These are phyloP conservation scores for Bipolaris oryzae DNA, from an alignment of 2,329 filamentous ascomycete species.

Conservation along the genomic window DNA sequence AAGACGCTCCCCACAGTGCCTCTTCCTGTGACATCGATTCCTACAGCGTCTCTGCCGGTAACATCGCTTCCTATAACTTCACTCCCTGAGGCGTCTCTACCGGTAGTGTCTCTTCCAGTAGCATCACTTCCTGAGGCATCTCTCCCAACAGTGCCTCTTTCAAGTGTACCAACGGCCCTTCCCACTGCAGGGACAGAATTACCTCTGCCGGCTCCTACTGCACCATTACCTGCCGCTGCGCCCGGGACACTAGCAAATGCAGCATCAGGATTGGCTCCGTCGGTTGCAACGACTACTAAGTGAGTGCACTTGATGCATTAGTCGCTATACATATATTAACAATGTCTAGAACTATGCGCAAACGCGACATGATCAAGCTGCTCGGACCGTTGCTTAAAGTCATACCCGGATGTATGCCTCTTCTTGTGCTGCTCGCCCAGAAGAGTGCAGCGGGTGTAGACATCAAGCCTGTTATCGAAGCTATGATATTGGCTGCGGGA, in stretches of 20 bases:
- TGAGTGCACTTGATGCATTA: neutral
- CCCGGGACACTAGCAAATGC: constrained; percentile 1
- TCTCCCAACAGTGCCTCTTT: neutral
- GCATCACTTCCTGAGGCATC: neutral
- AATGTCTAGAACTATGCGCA: constrained; percentile 3
- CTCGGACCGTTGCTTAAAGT: constrained; percentile 10
- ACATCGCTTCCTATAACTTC: too few relatives aligned
- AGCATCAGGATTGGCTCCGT: constrained; percentile 10
- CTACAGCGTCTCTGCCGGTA: neutral
- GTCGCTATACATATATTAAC: constrained; percentile 1
- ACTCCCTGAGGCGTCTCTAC: too few relatives aligned
- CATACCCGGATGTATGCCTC: constrained; percentile 16
- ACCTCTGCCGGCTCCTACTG: neutral
- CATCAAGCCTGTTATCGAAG: constrained; percentile 26
- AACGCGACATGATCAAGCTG: constrained; percentile 16
- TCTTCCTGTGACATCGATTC: neutral
- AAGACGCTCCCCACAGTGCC: neutral
- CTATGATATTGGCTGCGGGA: constrained; percentile 13
- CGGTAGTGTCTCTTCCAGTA: too few relatives aligned
- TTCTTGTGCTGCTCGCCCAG: constrained; percentile 26
- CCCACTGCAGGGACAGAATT: neutral
- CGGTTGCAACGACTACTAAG: constrained; percentile 9
- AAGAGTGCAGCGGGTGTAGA: constrained; percentile 34
- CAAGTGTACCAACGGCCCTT: neutral
- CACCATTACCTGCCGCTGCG: neutral